These are phyloP conservation scores for Obelidium mucronatum DNA, from an alignment of 192 early-diverging fungal genomes.

Conservation along the genomic window DNA sequence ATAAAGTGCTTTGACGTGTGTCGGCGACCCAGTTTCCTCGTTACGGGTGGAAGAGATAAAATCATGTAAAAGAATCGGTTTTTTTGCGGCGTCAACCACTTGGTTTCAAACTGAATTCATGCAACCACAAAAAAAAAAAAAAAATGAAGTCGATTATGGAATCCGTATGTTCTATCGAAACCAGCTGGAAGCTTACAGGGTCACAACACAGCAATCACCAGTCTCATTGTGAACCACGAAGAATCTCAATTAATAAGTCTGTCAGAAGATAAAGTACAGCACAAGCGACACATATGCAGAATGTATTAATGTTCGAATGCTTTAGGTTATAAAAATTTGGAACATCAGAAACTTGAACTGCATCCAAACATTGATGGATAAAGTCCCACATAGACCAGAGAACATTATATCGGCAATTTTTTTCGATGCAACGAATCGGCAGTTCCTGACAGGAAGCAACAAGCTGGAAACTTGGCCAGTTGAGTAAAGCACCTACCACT, in stretches of 20 bases:
- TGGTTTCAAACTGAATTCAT: conserved; percentile 8
- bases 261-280: conserved; percentile 63
- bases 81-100: neutral
- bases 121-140: too few species aligned
- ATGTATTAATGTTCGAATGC: conserved; percentile 7
- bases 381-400: conserved; percentile 63
- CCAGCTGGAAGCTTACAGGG: conserved; percentile 65
- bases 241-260: conserved; percentile 65
- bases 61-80: conserved; percentile 65
- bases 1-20: conserved; percentile 70
- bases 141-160: conserved; percentile 72
- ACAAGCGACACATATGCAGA: too few species aligned
- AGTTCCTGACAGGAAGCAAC: conserved; percentile 63
- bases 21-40: conserved; percentile 65
- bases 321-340: conserved; percentile 68
- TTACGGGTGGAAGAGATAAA: conserved; percentile 70
- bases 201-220: conserved; percentile 59
- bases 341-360: conserved; percentile 65
- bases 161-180: conserved; percentile 70
- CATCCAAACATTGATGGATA: conserved; percentile 66
- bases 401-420: conserved; percentile 63
- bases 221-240: conserved; percentile 63
- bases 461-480: conserved; percentile 63
- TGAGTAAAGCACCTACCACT: conserved; percentile 13
- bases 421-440: conserved; percentile 58